Percentiles rank a stretch among this genome's conserved stretches.
Evolutionary conservation across 495 filamentous ascomycete genomes (phyloP).

Genomic region (Lichina pygmaea): DNA sequence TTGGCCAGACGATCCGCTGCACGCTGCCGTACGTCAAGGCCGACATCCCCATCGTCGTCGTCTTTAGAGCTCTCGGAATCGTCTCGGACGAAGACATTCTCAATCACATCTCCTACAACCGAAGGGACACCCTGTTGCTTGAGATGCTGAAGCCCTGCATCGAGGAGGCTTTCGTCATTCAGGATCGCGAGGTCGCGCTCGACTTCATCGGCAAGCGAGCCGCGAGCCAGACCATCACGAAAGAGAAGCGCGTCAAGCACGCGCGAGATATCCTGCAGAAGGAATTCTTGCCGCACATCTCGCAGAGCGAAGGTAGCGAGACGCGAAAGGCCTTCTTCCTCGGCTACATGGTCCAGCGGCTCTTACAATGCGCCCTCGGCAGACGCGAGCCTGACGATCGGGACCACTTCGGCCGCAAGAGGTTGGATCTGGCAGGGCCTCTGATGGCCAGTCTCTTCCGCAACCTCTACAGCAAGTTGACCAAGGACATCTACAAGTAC

Average conservation of each 20-base stretch:
- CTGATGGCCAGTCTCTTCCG: constrained; percentile 84
- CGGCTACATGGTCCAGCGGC: constrained; percentile 91
- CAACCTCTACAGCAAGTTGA: constrained; percentile 59
- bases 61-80: constrained; percentile 85
- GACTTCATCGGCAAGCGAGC: constrained; percentile 91
- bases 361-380: constrained; percentile 75
- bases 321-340: constrained; percentile 95
- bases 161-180: constrained; percentile 85
- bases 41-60: constrained; percentile 78
- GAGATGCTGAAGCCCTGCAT: constrained; percentile 93
- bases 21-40: constrained; percentile 80
- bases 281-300: constrained; percentile 88
- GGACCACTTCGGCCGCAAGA: constrained; percentile 98
- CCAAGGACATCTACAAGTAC: constrained; percentile 67
- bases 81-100: constrained; percentile 96
- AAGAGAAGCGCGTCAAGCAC: constrained; percentile 70
- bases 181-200: constrained; percentile 82
- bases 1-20: constrained; percentile 69
- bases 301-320: constrained; percentile 85
- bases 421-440: constrained; percentile 83
- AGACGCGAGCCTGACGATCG: constrained; percentile 83
- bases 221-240: constrained; percentile 41
- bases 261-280: constrained; percentile 88
- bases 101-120: constrained; percentile 90
- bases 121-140: constrained; percentile 84